Evolutionary conservation across 306 rosid species (phyloP).

Genomic region (Parietaria judaica): DNA sequence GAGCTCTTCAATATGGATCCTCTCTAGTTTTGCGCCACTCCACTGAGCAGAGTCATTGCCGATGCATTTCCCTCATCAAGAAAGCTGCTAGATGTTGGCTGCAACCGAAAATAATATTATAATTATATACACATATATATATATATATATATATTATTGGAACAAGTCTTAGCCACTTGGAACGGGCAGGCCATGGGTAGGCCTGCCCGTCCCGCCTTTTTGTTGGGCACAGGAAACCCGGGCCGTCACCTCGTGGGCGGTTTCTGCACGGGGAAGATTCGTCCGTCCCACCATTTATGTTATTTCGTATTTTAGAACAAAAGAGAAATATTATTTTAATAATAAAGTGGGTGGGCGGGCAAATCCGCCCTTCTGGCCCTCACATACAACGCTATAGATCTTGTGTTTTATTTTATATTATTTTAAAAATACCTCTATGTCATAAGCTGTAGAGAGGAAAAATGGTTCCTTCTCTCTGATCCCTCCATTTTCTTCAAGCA

Average conservation of each 20-base stretch:
- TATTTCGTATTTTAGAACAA: no score
- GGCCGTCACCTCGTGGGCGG: no score
- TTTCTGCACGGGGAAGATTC: no score
- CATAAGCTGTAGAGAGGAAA: conserved; percentile 50
- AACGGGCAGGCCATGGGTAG: no score
- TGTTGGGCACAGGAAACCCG: no score
- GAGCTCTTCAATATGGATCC: conserved; percentile 14
- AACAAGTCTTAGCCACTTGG: no score
- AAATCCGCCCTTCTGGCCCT: neutral
- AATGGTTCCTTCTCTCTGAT: conserved; percentile 75
- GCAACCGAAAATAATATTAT: conserved; percentile 4
- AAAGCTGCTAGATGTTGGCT: conserved; percentile 54
- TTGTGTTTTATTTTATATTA: no score
- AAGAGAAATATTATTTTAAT: neutral
- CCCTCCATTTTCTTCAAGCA: conserved; percentile 48
- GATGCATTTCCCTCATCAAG: conserved; percentile 52
- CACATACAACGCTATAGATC: no score
- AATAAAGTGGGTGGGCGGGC: neutral
- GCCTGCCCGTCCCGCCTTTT: no score
- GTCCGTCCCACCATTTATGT: no score
- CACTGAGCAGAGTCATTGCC: conserved; percentile 33
- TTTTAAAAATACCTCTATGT: conserved; percentile 46
- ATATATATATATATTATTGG: no score
- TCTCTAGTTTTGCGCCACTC: conserved; percentile 26
- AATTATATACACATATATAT: no score